Percentiles rank a stretch among this genome's conserved stretches.
phyloP scores from a whole-genome alignment of 768 basidiomycete genomes.

The Suillus lakei region DNA sequence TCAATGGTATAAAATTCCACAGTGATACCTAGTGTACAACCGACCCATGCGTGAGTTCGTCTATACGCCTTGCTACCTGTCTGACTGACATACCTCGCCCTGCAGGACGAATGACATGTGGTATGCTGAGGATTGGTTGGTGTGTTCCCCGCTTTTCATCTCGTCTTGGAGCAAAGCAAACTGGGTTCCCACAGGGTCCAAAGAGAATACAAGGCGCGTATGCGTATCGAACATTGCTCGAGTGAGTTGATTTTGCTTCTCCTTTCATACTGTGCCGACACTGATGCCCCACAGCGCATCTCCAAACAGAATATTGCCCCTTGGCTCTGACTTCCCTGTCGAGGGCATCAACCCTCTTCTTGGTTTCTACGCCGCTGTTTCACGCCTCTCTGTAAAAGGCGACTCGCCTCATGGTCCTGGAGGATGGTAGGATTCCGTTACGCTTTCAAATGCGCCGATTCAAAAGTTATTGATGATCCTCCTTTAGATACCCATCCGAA shows the following conservation, averaged over 20 bases:
- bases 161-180: conserved; percentile 3
- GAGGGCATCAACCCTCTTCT: conserved; percentile 88
- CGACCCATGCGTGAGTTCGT: conserved; percentile 79
- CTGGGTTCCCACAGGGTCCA: conserved; percentile 57
- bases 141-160: conserved; percentile 30
- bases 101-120: conserved; percentile 86
- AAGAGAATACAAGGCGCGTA: conserved; percentile 88
- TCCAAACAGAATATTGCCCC: conserved; percentile 60
- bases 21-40: conserved; percentile 94
- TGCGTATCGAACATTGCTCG: conserved; percentile 80
- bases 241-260: conserved; percentile 46
- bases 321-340: conserved; percentile 95
- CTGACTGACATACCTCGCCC: not conserved
- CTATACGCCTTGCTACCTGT: not conserved
- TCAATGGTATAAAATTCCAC: conserved; percentile 1
- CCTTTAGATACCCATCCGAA: conserved; percentile 75
- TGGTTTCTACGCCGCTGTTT: conserved; percentile 89
- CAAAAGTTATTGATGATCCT: not conserved
- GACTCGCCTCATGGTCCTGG: conserved; percentile 79
- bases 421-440: conserved; percentile 70
- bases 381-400: conserved; percentile 70
- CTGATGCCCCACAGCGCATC: conserved; percentile 46
- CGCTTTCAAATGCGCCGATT: not conserved
- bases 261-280: not conserved
- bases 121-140: conserved; percentile 86